Conservation (phyloP, 1,284 basidiomycete species). For the Boletus semigastroideus region DNA sequence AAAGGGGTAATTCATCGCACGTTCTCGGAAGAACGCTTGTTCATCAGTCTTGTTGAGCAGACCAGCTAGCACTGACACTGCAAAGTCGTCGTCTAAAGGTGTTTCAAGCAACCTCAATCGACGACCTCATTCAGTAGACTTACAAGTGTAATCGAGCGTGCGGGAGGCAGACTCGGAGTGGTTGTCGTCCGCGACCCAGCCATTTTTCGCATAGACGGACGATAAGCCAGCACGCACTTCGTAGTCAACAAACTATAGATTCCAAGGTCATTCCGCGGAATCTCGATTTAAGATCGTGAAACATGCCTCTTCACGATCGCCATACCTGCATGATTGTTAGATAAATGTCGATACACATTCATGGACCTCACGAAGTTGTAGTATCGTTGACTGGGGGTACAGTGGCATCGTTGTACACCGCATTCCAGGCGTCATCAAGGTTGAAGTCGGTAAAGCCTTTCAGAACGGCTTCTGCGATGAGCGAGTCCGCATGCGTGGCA, state of each 20-base stretch:
- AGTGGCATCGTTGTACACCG: slow-evolving; percentile 74
- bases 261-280: slow-evolving; percentile 3
- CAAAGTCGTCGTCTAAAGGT: slow-evolving; percentile 74
- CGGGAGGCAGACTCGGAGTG: slow-evolving; percentile 79
- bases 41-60: slow-evolving; percentile 51
- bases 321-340: slow-evolving; percentile 48
- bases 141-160: slow-evolving; percentile 79
- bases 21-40: slow-evolving; percentile 51
- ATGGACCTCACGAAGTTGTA: slow-evolving; percentile 47
- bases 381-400: slow-evolving; percentile 65
- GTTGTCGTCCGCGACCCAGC: slow-evolving; percentile 78
- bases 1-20: slow-evolving; percentile 58
- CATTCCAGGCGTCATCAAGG: slow-evolving; percentile 65
- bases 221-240: slow-evolving; percentile 80
- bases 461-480: slow-evolving; percentile 75
- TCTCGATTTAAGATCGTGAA: neutral
- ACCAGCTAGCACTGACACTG: slow-evolving; percentile 61
- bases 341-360: neutral
- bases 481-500: slow-evolving; percentile 77
- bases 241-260: slow-evolving; percentile 66
- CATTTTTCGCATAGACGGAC: slow-evolving; percentile 62
- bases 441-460: slow-evolving; percentile 69
- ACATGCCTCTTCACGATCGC: slow-evolving; percentile 69
- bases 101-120: neutral
- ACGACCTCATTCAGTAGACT: slow-evolving; percentile 16